phyloP scores from a whole-genome alignment of 345 rosid species.

The Gossypium herbaceum region DNA sequence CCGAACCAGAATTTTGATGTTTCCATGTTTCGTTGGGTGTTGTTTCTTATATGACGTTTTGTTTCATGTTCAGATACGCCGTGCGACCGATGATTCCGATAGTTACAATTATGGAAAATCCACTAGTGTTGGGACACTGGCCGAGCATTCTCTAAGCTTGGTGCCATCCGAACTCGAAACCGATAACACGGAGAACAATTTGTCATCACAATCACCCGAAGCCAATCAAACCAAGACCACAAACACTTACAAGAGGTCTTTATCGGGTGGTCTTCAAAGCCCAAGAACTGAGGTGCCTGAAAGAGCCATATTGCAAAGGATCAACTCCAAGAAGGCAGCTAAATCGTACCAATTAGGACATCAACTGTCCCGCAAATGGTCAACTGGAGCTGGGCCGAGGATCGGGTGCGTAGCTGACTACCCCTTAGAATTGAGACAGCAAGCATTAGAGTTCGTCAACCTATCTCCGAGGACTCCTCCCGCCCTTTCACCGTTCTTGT shows the following conservation, averaged over 20 bases:
- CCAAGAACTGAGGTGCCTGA: slow-evolving; percentile 62
- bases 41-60: not conserved
- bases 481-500: slow-evolving; percentile 28
- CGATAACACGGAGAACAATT: slow-evolving; percentile 22
- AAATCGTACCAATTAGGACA: slow-evolving; percentile 69
- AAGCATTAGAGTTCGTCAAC: slow-evolving; percentile 74
- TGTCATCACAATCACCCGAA: slow-evolving; percentile 26
- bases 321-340: slow-evolving; percentile 69
- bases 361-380: slow-evolving; percentile 76
- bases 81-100: slow-evolving; percentile 62
- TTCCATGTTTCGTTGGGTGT: not conserved
- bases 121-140: not conserved
- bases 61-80: slow-evolving; percentile 43
- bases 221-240: slow-evolving; percentile 18
- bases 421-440: slow-evolving; percentile 65
- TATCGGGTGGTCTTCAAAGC: slow-evolving; percentile 78
- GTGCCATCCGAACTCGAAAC: slow-evolving; percentile 24
- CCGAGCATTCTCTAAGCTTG: slow-evolving; percentile 10
- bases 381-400: slow-evolving; percentile 80
- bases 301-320: slow-evolving; percentile 53
- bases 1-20: not conserved
- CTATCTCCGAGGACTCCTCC: slow-evolving; percentile 58
- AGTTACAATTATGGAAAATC: slow-evolving; percentile 36
- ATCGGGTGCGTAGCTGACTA: slow-evolving; percentile 91
- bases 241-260: slow-evolving; percentile 52